These are phyloP conservation scores for Pseudotsuga menziesii DNA, from an alignment of 75 land plant genomes.

Conservation along the genomic window DNA sequence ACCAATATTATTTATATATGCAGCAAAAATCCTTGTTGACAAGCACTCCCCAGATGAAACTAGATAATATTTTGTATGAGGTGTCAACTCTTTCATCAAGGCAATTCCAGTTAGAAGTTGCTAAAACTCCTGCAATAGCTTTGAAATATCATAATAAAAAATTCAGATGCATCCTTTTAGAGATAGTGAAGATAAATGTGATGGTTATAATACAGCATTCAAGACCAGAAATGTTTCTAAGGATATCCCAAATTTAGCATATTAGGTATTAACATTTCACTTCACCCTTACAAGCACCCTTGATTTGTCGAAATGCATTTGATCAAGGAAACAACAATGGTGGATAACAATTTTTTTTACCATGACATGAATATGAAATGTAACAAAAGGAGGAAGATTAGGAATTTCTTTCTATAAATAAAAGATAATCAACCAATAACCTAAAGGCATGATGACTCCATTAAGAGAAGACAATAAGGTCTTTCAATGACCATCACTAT, in stretches of 20 bases:
- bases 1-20: constrained; percentile 74
- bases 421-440: too few species aligned
- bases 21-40: constrained; percentile 91
- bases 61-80: constrained; percentile 68
- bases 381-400: too few species aligned
- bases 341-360: too few species aligned
- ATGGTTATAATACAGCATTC: background rate
- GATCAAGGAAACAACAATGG: background rate
- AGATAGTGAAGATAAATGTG: background rate
- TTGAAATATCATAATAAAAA: constrained; percentile 19
- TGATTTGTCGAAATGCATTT: background rate
- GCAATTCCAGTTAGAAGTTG: constrained; percentile 88
- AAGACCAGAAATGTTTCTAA: background rate
- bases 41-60: constrained; percentile 97
- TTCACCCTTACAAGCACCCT: background rate
- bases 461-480: too few species aligned
- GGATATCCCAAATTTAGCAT: background rate
- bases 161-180: background rate
- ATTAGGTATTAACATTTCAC: background rate
- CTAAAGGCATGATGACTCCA: too few species aligned
- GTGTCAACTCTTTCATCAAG: constrained; percentile 73
- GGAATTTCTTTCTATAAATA: too few species aligned
- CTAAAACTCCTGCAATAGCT: constrained; percentile 66
- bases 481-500: too few species aligned
- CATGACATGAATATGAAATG: too few species aligned